Conservation (phyloP, 2,329 filamentous ascomycete species). For the Gliomastix tumulicola region DNA sequence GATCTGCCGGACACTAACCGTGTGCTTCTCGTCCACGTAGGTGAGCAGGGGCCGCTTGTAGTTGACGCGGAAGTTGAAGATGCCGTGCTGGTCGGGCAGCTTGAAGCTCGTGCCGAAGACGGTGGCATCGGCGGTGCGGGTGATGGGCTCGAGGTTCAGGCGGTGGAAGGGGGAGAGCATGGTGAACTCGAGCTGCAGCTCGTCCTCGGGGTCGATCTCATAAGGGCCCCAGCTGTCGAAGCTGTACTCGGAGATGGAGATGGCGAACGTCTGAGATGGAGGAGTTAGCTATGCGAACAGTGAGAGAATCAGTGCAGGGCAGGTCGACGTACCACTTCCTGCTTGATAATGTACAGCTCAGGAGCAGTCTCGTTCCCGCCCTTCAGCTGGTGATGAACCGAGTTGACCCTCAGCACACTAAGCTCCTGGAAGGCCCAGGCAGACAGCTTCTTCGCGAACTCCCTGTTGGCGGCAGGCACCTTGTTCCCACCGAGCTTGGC, state of each 20-base stretch:
- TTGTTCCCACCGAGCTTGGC: conserved; percentile 48
- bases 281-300: too few species aligned
- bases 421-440: conserved; percentile 96
- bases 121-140: conserved; percentile 58
- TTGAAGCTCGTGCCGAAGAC: conserved; percentile 71
- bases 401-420: conserved; percentile 80
- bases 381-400: conserved; percentile 66
- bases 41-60: conserved; percentile 93
- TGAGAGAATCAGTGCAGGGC: too few species aligned
- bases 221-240: conserved; percentile 73
- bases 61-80: conserved; percentile 97
- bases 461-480: conserved; percentile 67
- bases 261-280: conserved; percentile 63
- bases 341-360: conserved; percentile 90
- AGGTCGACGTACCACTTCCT: conserved; percentile 74
- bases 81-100: conserved; percentile 93
- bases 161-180: conserved; percentile 99
- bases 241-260: conserved; percentile 81
- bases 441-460: conserved; percentile 78
- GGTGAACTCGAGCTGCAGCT: conserved; percentile 89
- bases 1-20: conserved; percentile 91
- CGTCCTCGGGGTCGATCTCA: conserved; percentile 60
- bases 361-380: conserved; percentile 65
- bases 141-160: conserved; percentile 57
- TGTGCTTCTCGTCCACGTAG: conserved; percentile 86